Evolutionary conservation across 2,329 filamentous ascomycete species (phyloP), one percentile per base, ranked within the genome.

Genomic region (Nemania serpens): DNA sequence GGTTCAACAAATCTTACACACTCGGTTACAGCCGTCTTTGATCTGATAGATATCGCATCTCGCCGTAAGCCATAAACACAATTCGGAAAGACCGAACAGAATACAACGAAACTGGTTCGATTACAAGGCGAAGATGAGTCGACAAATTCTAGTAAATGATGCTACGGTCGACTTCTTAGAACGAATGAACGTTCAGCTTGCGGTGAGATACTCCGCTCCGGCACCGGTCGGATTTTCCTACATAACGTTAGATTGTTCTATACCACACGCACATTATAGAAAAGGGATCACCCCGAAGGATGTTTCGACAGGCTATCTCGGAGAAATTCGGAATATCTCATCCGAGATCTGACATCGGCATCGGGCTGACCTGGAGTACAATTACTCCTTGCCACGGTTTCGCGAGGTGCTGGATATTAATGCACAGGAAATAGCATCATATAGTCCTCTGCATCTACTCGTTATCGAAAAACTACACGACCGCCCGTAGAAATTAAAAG

Each of bases 281-380:
- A 29, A 17, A 36, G 5, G 17, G 2, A 41, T 1, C 17, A 6
- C 5, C 10, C n/a, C 10, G 33, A 20, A 2, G 11, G 25, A 41
- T 2, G 5, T 13, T 22, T 22, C 13, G 3, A 15, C 29, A 6
- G 15, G 33, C 20, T 25, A 17, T 6, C 41, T 51, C 55, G 55
- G 55, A 50, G 55, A 58, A 58, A 58, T 52, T 52, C 48, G 48
- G 55, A 47, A 20, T 41, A 58, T 58, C 41, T 46, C 13, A 39
- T 37, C 20, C 22, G 29, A 58, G 11, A 39, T 29, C 20, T 52
- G 5, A 25, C 15, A 37, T n/a, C 17, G 9, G 22, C 15, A 25
- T 45, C 9, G 29, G 29, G 13, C 22, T 17, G 9, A 49, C 7
- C 1, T 12, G 11, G 15, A 17, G 17, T 41, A 5, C 18, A 33